Evolutionary conservation across 1,284 basidiomycete species (phyloP).

Genomic region (Athelia sp.): DNA sequence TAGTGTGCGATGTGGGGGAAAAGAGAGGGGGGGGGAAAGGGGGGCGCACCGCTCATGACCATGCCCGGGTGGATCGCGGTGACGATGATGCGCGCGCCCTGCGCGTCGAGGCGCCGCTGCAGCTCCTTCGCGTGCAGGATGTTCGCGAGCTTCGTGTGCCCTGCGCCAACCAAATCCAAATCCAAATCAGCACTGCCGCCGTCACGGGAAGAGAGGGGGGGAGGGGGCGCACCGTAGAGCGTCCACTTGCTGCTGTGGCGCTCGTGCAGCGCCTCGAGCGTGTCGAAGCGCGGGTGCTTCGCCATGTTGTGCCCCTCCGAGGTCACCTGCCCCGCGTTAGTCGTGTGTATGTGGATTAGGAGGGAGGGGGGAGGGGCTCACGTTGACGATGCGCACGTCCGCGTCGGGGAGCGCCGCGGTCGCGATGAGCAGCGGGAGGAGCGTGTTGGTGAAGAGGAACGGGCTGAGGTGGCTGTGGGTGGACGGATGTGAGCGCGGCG

Average conservation of each 20-base stretch:
- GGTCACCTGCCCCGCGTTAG: background rate
- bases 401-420: slow-evolving; percentile 37
- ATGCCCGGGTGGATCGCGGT: slow-evolving; percentile 29
- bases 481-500: no score
- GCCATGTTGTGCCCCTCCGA: background rate
- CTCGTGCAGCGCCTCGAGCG: background rate
- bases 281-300: background rate
- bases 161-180: no score
- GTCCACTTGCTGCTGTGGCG: background rate
- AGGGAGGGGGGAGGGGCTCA: background rate
- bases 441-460: slow-evolving; percentile 39
- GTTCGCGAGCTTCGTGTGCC: slow-evolving; percentile 35
- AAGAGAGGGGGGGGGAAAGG: no score
- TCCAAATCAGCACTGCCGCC: no score
- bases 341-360: background rate
- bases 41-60: background rate
- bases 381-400: slow-evolving; percentile 46
- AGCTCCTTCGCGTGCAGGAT: slow-evolving; percentile 34
- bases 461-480: slow-evolving; percentile 39
- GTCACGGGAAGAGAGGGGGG: no score
- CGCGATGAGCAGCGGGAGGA: slow-evolving; percentile 41
- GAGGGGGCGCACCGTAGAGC: background rate
- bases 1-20: no score
- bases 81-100: slow-evolving; percentile 17
- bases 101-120: slow-evolving; percentile 28